A percentile compares a stretch with the other conserved stretches of the same genome.
Conservation (phyloP, 805 yeast genomes). For the Zygoascus flipseniorum region DNA sequence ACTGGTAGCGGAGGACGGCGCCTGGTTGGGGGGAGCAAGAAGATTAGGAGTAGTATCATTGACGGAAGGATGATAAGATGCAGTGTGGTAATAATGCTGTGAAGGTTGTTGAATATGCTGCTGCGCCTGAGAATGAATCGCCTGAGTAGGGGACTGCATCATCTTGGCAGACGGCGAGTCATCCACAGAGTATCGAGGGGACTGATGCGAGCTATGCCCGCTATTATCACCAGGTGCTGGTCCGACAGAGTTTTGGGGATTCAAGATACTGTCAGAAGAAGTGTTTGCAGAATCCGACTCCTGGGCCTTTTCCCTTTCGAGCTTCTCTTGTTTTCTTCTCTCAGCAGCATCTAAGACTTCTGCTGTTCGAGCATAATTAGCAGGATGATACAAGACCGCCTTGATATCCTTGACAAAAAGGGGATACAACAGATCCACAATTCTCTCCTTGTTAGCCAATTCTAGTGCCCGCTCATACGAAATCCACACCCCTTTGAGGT, state of each 20-base stretch:
- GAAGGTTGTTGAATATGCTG: background rate
- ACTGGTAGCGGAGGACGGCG: slow-evolving; percentile 12
- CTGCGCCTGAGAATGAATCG: background rate
- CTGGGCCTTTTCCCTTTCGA: slow-evolving; percentile 1
- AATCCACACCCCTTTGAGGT: slow-evolving; percentile 82
- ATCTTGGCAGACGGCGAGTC: background rate
- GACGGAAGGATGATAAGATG: background rate
- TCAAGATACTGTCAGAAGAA: background rate
- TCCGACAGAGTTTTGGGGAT: background rate
- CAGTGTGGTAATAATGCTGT: background rate
- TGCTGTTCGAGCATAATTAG: slow-evolving; percentile 27
- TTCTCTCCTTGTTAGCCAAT: slow-evolving; percentile 75
- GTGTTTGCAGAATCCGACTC: background rate
- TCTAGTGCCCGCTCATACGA: slow-evolving; percentile 76
- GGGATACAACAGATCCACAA: slow-evolving; percentile 57
- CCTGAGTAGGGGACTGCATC: background rate
- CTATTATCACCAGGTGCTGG: background rate
- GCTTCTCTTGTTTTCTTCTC: slow-evolving; percentile 18
- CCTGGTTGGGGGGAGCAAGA: background rate
- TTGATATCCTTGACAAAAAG: slow-evolving; percentile 62
- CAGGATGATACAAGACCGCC: slow-evolving; percentile 22
- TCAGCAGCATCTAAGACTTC: slow-evolving; percentile 28
- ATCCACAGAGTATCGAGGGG: background rate
- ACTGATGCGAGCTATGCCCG: background rate
- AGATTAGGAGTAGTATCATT: background rate